Evolutionary conservation across 768 basidiomycete genomes (phyloP).

Genomic region (Suillus subluteus): DNA sequence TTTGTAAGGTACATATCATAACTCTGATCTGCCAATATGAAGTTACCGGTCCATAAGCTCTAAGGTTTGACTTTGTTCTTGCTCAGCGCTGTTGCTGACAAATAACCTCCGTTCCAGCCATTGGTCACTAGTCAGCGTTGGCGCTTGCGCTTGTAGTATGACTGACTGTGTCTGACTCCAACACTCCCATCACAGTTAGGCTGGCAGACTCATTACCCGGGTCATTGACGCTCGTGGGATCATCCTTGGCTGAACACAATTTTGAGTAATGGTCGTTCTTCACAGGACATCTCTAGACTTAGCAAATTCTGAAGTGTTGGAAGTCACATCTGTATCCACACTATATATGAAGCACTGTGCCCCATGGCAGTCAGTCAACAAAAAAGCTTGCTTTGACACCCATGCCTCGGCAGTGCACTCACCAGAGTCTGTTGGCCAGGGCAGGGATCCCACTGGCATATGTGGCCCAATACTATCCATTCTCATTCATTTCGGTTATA

Average conservation of each 20-base stretch:
- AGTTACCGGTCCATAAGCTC: too few species aligned
- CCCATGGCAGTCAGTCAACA: neutral
- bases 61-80: too few species aligned
- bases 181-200: neutral
- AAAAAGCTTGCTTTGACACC: neutral
- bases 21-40: too few species aligned
- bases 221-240: neutral
- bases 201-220: neutral
- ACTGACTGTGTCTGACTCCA: too few species aligned
- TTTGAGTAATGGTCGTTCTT: neutral
- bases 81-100: too few species aligned
- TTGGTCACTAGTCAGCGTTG: too few species aligned
- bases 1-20: too few species aligned
- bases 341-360: neutral
- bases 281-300: neutral
- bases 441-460: neutral
- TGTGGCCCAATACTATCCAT: neutral
- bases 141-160: too few species aligned
- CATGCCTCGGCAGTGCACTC: neutral
- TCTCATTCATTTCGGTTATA: neutral
- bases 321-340: too few species aligned
- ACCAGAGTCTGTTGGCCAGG: neutral
- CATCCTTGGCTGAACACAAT: neutral
- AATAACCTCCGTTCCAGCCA: too few species aligned
- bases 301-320: neutral